These are phyloP conservation scores for sorghum (Sorghum bicolor) DNA, from an alignment of 176 grass and related monocot species.

Conservation along the genomic window Sorghum_bicolor_NCBIv3 NC_012877.2:867501-868000, in stretches of 20 bases:
- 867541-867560: slow-evolving; percentile 52
- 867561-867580: slow-evolving; percentile 39
- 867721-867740: slow-evolving; percentile 57
- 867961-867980: not conserved
- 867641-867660: slow-evolving; percentile 46
- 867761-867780: slow-evolving; percentile 58
- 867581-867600: slow-evolving; percentile 32
- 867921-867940: no score
- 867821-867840: slow-evolving; percentile 51
- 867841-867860: slow-evolving; percentile 25
- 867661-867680: slow-evolving; percentile 71
- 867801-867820: slow-evolving; percentile 83
- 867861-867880: no score
- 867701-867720: slow-evolving; percentile 58
- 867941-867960: no score
- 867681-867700: slow-evolving; percentile 45
- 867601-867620: not conserved
- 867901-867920: no score
- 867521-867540: slow-evolving; percentile 48
- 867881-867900: no score
- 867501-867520: slow-evolving; percentile 33
- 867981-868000: not conserved
- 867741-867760: slow-evolving; percentile 69
- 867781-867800: slow-evolving; percentile 65
- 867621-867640: not conserved